Conservation (phyloP, 805 yeast species). For the Hanseniaspora lindneri region DNA sequence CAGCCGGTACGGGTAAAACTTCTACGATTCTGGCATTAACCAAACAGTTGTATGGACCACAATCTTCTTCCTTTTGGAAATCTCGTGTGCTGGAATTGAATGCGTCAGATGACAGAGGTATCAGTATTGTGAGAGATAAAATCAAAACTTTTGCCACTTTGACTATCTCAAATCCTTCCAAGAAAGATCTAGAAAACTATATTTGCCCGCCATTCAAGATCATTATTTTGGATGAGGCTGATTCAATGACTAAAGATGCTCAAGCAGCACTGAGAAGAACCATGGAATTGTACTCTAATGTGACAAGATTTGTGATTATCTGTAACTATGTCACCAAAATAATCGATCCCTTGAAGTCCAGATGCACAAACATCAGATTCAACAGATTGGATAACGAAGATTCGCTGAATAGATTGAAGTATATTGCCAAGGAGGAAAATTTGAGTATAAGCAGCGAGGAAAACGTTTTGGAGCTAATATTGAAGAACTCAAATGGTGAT, state of each 20-base stretch:
- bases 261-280: constrained; percentile 91
- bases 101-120: constrained; percentile 88
- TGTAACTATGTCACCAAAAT: constrained; percentile 95
- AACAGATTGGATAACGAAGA: constrained; percentile 58
- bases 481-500: constrained; percentile 77
- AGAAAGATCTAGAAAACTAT: constrained; percentile 54
- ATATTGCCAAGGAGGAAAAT: constrained; percentile 43
- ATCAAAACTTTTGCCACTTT: constrained; percentile 78
- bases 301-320: constrained; percentile 84
- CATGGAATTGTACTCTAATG: constrained; percentile 79
- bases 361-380: constrained; percentile 93
- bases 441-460: constrained; percentile 22
- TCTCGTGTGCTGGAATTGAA: constrained; percentile 69
- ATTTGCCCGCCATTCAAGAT: constrained; percentile 97
- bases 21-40: constrained; percentile 79
- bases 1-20: constrained; percentile 90
- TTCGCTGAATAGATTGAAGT: constrained; percentile 56
- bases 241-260: constrained; percentile 94
- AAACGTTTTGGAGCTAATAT: constrained; percentile 48
- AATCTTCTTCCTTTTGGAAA: constrained; percentile 37
- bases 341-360: constrained; percentile 89
- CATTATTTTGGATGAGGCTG: constrained; percentile 88
- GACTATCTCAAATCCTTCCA: constrained; percentile 67
- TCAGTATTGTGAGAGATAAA: constrained; percentile 73
- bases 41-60: constrained; percentile 65